Conservation (phyloP, 371 early-diverging fungal species). For the Gilbertella persicaria region DNA sequence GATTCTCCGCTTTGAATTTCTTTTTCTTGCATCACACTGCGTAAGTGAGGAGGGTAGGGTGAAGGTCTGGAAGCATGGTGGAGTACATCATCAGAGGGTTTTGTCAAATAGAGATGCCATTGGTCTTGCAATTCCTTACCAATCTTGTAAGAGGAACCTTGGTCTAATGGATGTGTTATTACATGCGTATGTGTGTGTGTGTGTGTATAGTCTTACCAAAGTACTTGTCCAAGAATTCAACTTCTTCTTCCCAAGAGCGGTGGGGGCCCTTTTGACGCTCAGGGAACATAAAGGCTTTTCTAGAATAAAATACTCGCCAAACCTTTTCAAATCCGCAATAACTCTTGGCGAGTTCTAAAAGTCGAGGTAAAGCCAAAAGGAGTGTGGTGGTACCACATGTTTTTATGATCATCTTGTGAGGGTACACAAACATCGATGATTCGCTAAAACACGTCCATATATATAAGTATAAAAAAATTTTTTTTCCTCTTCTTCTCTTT, state of each 20-base stretch:
- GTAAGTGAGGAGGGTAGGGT: slow-evolving; percentile 12
- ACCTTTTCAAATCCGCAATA: slow-evolving; percentile 72
- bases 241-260: slow-evolving; percentile 90
- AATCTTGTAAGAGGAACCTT: slow-evolving; percentile 86
- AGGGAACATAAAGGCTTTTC: slow-evolving; percentile 96
- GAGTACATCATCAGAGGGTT: slow-evolving; percentile 61
- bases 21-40: slow-evolving; percentile 21
- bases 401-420: slow-evolving; percentile 92
- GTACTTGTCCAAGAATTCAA: slow-evolving; percentile 68
- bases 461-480: slow-evolving; percentile 9
- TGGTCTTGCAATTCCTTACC: slow-evolving; percentile 93
- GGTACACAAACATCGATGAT: slow-evolving; percentile 96
- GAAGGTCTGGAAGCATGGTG: slow-evolving; percentile 23
- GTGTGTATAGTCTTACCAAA: slow-evolving; percentile 54
- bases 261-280: slow-evolving; percentile 89
- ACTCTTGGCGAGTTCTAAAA: slow-evolving; percentile 81
- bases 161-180: slow-evolving; percentile 31
- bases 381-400: slow-evolving; percentile 97
- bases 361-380: slow-evolving; percentile 79
- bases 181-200: too few relatives aligned
- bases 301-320: slow-evolving; percentile 90
- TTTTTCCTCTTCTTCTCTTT: slow-evolving; percentile 2
- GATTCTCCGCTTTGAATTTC: slow-evolving; percentile 32
- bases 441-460: slow-evolving; percentile 76
- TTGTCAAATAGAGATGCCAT: slow-evolving; percentile 91